Evolutionary conservation across 2,329 filamentous ascomycete genomes (phyloP).

Genomic region (Aureobasidium leucospermi): DNA sequence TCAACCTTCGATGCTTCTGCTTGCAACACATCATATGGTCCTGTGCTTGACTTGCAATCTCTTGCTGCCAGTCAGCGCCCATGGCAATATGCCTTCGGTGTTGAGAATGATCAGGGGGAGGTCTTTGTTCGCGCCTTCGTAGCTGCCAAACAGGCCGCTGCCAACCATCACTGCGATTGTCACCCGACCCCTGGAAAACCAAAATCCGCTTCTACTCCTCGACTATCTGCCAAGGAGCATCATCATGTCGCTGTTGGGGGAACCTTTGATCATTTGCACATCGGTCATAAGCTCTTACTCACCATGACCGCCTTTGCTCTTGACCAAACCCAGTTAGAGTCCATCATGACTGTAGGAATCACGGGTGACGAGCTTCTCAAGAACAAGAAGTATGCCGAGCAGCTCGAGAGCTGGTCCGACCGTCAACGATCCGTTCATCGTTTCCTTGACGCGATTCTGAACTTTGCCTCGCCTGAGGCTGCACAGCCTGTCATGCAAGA

Average conservation of each 20-base stretch:
- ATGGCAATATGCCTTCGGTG: slow-evolving; percentile 61
- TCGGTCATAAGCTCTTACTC: slow-evolving; percentile 90
- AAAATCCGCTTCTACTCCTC: not conserved
- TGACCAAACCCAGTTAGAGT: slow-evolving; percentile 35
- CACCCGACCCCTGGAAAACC: not conserved
- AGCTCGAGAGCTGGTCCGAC: slow-evolving; percentile 71
- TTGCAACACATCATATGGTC: slow-evolving; percentile 31
- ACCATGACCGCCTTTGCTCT: slow-evolving; percentile 75
- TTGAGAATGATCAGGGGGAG: slow-evolving; percentile 58
- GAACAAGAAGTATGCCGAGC: slow-evolving; percentile 81
- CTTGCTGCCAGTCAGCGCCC: slow-evolving; percentile 44
- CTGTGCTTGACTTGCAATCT: slow-evolving; percentile 42
- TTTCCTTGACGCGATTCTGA: slow-evolving; percentile 59
- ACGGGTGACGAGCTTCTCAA: slow-evolving; percentile 79
- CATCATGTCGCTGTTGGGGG: slow-evolving; percentile 73
- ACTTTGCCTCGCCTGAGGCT: slow-evolving; percentile 47
- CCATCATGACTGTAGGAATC: slow-evolving; percentile 66
- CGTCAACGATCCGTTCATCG: slow-evolving; percentile 62
- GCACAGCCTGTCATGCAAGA: slow-evolving; percentile 21
- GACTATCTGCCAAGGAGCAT: slow-evolving; percentile 35
- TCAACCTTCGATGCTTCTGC: slow-evolving; percentile 25
- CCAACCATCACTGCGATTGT: not conserved
- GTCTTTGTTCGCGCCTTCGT: slow-evolving; percentile 45
- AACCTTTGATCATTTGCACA: slow-evolving; percentile 93
- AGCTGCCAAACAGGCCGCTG: slow-evolving; percentile 19